Base-by-base conservation (phyloP, 2,329 filamentous ascomycete genomes). In the Alternaria viburni region DNA sequence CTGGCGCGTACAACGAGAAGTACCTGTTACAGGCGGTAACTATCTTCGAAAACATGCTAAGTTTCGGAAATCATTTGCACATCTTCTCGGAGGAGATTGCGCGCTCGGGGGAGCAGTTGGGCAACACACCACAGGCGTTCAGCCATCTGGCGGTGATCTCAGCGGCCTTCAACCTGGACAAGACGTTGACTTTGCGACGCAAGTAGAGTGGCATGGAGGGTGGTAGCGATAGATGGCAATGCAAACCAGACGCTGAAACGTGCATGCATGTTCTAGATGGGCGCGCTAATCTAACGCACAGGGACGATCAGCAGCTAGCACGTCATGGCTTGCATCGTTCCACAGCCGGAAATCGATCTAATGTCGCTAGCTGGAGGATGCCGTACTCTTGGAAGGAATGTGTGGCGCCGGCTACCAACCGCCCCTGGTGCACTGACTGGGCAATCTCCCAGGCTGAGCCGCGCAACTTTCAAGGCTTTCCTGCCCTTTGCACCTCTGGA, bases 51-150 rank as follows among this genome's bases (percentile, higher is more conserved):
- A 93, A 92, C 72, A 91, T 93, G 84, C 83, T 93, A 23, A 86
- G 86, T 67, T 93, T 93, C 80, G 88, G 89, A 1, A 94, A 93
- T 75, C 91, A 93, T 76, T 80, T 93, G 58, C 86, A 86, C 70
- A 93, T 93, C 87, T 93, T 93, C 77, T 92, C 89, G 8, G 91
- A 93, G 76, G 91, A 93, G 81, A 93, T 93, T 71, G 87, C 90
- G 6, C 84, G 89, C 57, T 89, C 86, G 55, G 91, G 91, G 11
- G 91, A 93, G 79, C 91, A 93, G 80, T 83, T 93, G 62, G 91
- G 91, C 1, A 93, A 93, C 74, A 93, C 90, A 15, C 91, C 91
- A 0, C 91, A 93, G 80, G 91, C 91, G 0, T 93, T 93, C 69
- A 92, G 89, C 69, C 91, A 94, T 74, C 79, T 94, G 64, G 90